These are phyloP conservation scores for Alternaria arbusti DNA, from an alignment of 2,329 filamentous ascomycete genomes.

Conservation along the genomic window DNA sequence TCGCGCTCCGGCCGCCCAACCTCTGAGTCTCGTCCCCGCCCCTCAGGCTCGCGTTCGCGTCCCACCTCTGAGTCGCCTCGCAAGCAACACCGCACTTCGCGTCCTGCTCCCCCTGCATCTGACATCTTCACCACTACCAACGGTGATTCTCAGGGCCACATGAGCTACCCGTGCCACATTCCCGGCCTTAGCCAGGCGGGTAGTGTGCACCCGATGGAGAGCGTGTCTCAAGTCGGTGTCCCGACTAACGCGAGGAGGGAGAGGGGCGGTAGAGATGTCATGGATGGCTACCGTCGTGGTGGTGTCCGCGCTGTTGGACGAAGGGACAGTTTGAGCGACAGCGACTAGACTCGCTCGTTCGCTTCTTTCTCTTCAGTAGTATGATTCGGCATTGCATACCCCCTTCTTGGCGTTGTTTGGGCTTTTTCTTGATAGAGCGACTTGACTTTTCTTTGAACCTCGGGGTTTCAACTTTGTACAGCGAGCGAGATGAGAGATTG, in stretches of 20 bases:
- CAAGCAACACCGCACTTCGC: slow-evolving; percentile 43
- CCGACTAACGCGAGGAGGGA: slow-evolving; percentile 31
- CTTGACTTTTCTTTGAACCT: not conserved
- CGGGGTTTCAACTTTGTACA: not conserved
- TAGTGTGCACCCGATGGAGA: slow-evolving; percentile 46
- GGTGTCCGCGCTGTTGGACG: slow-evolving; percentile 50
- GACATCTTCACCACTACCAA: slow-evolving; percentile 51
- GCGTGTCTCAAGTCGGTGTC: slow-evolving; percentile 49
- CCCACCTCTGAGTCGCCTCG: slow-evolving; percentile 43
- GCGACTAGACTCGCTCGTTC: slow-evolving; percentile 42
- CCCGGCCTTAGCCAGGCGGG: slow-evolving; percentile 56
- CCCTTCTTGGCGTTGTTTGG: not conserved
- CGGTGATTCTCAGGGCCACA: slow-evolving; percentile 55
- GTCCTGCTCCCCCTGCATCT: slow-evolving; percentile 29
- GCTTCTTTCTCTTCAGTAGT: not conserved
- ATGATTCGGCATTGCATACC: not conserved
- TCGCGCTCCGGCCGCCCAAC: slow-evolving; percentile 16
- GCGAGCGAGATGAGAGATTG: not conserved
- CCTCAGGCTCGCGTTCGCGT: slow-evolving; percentile 36
- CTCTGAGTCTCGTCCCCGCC: slow-evolving; percentile 22
- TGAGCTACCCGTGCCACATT: slow-evolving; percentile 64
- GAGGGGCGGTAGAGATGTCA: slow-evolving; percentile 49
- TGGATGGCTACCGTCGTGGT: slow-evolving; percentile 51
- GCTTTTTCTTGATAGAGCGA: not conserved
- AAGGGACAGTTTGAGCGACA: slow-evolving; percentile 62